Evolutionary conservation across 1,284 basidiomycete species (phyloP), one percentile per base, ranked within the genome.

Genomic region (Boletus sp.): DNA sequence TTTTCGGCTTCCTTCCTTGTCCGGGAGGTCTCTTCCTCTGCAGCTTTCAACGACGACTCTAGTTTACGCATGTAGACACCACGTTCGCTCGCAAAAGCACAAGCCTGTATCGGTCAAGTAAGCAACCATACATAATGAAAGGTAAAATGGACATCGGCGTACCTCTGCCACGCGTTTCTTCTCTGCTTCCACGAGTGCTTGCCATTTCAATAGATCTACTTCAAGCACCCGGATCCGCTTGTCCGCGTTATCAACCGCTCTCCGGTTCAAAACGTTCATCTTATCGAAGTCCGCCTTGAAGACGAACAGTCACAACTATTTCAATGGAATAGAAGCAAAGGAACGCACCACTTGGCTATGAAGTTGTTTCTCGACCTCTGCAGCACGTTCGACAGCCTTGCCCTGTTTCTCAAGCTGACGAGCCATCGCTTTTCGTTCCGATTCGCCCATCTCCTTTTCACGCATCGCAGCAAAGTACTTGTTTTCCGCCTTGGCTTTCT

Each of bases 401-500:
- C 77, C 75, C 61, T 94, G 91, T 57, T 90, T 90, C 61, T 94
- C 91, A 14, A 83, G 67, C 41, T 77, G 79, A 33, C 81, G 74
- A 29, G 74, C 67, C 19, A 86, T 69, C 29, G 78, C 81, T 64
- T 90, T 88, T 50, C 82, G 78, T 65, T 96, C 91, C 2, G 73
- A 75, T 30, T 92, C 88, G 5, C 87, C 69, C 3, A 87, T 83
- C 53, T 97, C 94, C 65, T 91, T 94, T 49, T 88, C 83, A 27
- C 91, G 83, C 87, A 95, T 92, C 5, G 88, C 84, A 22, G 89
- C 81, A 65, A 87, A 98, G 68, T 85, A 98, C 69, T 94, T 96
- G 74, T 94, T 96, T 60, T 98, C 94, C 17, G 90, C 84, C 70
- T 95, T 97, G 12, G 91, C 89, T 84, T 82, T 88, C 81, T 88